Evolutionary conservation across 1,139 yeast species (phyloP), one percentile per base, ranked within the genome.

Genomic region (Oligophagozyma castellii): DNA sequence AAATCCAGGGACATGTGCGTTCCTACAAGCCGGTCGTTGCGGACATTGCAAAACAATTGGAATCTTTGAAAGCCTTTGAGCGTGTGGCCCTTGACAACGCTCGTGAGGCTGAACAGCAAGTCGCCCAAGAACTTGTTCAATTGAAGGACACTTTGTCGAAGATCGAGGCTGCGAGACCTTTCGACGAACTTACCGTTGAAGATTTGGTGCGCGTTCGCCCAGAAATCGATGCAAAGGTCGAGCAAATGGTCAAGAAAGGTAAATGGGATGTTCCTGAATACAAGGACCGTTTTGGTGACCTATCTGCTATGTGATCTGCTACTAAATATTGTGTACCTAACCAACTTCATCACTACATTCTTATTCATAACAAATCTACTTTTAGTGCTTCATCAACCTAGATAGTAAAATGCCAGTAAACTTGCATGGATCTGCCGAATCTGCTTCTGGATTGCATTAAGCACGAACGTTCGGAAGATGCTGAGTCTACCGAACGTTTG

Each of bases 201-300:
- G 98, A 89, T 49, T 80, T 89, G 45, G 78, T 79, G 53, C 73
- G 74, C 67, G 96, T 95, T 40, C 80, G 89, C 65, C 95, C 98
- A 49, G 96, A 89, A 61, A 79, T 89, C 59, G 95, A 86, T 55
- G 89, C 81, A 51, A 89, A 89, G 77, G 95, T 86, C 48, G 71
- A 68, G 53, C 83, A 83, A 64, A 78, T 89, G 92, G 86, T 89
- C 52, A 75, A 78, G 73, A 78, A 84, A 70, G 95, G 95, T 62
- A 80, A 81, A 67, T 86, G 95, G 93, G 84, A 81, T 54, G 93
- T 86, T 48, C 96, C 98, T 50, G 95, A 95, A 50, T 89, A 89
- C 75, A 78, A 79, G 65, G 96, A 86, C 63, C 86, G 83, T 73
- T 86, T 84, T 61, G 95, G 95, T 59, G 83, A 80, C 61, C 73